phyloP scores from a whole-genome alignment of 768 basidiomycete genomes.

The Leccinum imitatum region DNA sequence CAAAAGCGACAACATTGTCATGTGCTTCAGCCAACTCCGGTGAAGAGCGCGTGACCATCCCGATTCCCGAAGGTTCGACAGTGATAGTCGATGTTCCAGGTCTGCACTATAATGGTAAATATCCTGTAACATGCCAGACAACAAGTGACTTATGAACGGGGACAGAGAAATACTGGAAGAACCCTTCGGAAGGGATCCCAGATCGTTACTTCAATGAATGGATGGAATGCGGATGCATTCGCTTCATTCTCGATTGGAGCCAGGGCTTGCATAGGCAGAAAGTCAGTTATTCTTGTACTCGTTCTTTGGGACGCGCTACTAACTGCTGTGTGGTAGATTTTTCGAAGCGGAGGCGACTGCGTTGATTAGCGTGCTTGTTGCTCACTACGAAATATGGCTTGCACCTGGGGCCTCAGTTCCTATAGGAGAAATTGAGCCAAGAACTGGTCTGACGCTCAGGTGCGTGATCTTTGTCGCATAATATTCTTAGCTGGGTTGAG shows the following conservation, averaged over 20 bases:
- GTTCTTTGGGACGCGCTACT: no score
- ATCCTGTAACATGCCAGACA: background rate
- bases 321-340: no score
- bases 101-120: background rate
- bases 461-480: no score
- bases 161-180: background rate
- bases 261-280: slow-evolving; percentile 4
- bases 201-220: background rate
- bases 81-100: background rate
- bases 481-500: no score
- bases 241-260: background rate
- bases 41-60: background rate
- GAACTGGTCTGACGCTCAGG: background rate
- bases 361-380: no score
- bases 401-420: background rate
- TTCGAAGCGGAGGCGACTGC: no score
- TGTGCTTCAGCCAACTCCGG: background rate
- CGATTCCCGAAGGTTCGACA: background rate
- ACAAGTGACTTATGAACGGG: background rate
- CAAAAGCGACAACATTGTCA: background rate
- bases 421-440: background rate
- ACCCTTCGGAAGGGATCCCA: background rate
- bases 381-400: no score
- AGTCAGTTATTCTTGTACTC: background rate
- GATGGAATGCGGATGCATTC: background rate